phyloP scores from a whole-genome alignment of 2,329 filamentous ascomycete species.

The Alternaria longipes region DNA sequence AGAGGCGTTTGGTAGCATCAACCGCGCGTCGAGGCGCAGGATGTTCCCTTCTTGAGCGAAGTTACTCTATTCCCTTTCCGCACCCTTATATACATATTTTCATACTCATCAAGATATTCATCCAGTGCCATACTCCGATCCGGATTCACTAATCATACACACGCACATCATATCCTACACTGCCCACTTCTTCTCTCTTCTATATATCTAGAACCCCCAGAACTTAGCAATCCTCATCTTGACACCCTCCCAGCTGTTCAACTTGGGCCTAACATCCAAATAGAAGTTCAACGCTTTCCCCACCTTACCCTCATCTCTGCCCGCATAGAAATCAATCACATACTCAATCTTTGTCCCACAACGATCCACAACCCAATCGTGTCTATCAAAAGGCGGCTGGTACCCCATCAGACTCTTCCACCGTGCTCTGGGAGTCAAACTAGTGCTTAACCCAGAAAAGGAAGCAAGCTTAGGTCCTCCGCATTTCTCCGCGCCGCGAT shows the following conservation, averaged over 20 bases:
- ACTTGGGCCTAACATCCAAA: slow-evolving; percentile 70
- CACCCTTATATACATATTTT: background rate
- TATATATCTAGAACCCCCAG: slow-evolving; percentile 53
- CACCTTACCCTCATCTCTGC: slow-evolving; percentile 61
- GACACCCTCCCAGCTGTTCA: slow-evolving; percentile 70
- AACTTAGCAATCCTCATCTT: slow-evolving; percentile 64
- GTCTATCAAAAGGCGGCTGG: slow-evolving; percentile 88
- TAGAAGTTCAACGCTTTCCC: slow-evolving; percentile 67
- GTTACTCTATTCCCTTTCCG: background rate
- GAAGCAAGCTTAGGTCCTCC: slow-evolving; percentile 83
- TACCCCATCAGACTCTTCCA: slow-evolving; percentile 89
- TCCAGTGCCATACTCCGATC: background rate
- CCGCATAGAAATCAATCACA: slow-evolving; percentile 97
- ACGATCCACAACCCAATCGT: slow-evolving; percentile 96
- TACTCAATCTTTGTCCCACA: slow-evolving; percentile 90
- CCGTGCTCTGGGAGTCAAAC: slow-evolving; percentile 82
- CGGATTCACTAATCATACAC: background rate
- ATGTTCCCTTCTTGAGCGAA: background rate
- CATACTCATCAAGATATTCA: background rate
- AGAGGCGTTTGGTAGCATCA: slow-evolving; percentile 7
- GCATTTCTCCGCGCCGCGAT: slow-evolving; percentile 68
- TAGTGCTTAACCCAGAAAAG: slow-evolving; percentile 73
- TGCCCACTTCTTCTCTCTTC: background rate
- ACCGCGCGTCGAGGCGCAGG: background rate
- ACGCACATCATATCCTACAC: background rate